A percentile compares a stretch with the other conserved stretches of the same genome.
phyloP scores from a whole-genome alignment of 192 early-diverging fungal species.

The Spizellomyces punctatus region DNA sequence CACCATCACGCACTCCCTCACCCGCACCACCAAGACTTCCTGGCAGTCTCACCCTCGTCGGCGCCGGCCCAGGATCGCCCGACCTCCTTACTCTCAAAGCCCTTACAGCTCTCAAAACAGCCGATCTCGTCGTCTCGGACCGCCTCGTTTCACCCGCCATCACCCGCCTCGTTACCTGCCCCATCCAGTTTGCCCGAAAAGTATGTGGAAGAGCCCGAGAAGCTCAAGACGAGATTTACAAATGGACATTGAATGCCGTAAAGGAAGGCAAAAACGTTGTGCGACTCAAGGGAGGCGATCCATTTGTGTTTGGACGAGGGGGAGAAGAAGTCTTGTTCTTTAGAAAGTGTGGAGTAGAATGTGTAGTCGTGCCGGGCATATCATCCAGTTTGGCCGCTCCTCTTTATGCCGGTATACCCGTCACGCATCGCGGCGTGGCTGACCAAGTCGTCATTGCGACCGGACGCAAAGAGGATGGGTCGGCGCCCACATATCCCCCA shows the following conservation, averaged over 20 bases:
- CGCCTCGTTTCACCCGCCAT: slow-evolving; percentile 37
- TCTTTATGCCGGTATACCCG: slow-evolving; percentile 71
- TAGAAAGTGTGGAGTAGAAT: slow-evolving; percentile 62
- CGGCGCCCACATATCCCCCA: slow-evolving; percentile 71
- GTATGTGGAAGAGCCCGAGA: slow-evolving; percentile 66
- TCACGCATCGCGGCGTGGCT: slow-evolving; percentile 86
- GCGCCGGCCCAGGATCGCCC: slow-evolving; percentile 86
- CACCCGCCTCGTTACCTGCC: slow-evolving; percentile 65
- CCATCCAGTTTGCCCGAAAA: slow-evolving; percentile 49
- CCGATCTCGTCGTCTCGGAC: slow-evolving; percentile 86
- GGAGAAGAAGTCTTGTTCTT: slow-evolving; percentile 85
- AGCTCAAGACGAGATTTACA: slow-evolving; percentile 77
- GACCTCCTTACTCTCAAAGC: slow-evolving; percentile 69
- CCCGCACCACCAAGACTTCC: slow-evolving; percentile 9
- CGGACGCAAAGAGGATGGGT: slow-evolving; percentile 76
- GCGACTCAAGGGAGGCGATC: slow-evolving; percentile 90
- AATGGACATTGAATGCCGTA: slow-evolving; percentile 73
- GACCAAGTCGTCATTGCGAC: slow-evolving; percentile 85
- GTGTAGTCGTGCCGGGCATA: slow-evolving; percentile 73
- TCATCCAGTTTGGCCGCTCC: slow-evolving; percentile 78
- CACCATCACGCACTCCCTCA: slow-evolving; percentile 5
- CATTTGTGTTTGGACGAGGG: slow-evolving; percentile 90
- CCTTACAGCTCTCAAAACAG: slow-evolving; percentile 50
- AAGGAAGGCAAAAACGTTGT: slow-evolving; percentile 70
- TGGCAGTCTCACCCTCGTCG: slow-evolving; percentile 60